Conservation (phyloP, 352 stramenopile species). For the Phytophthora cryptogea region DNA sequence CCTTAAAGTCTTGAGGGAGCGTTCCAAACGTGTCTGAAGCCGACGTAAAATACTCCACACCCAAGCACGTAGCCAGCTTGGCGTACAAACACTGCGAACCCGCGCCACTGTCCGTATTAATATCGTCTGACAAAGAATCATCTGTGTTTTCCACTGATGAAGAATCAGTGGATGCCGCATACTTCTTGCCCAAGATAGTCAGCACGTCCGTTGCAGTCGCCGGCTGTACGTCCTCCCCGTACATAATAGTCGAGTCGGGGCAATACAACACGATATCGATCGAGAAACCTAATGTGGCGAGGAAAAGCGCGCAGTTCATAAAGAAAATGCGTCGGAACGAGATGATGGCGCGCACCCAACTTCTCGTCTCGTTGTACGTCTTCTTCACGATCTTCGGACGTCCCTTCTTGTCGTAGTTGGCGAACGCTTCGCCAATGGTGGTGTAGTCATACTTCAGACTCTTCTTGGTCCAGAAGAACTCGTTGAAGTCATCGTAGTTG, state of each 20-base stretch:
- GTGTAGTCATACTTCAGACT: constrained; percentile 73
- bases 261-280: constrained; percentile 81
- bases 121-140: constrained; percentile 32
- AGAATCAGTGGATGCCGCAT: constrained; percentile 34
- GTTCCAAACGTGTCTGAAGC: constrained; percentile 56
- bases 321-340: constrained; percentile 87
- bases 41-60: constrained; percentile 50
- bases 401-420: constrained; percentile 77
- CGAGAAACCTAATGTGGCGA: constrained; percentile 65
- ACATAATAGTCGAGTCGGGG: constrained; percentile 78
- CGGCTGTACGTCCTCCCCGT: constrained; percentile 60
- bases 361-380: constrained; percentile 77
- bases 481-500: constrained; percentile 90
- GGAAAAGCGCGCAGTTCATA: constrained; percentile 78
- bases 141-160: constrained; percentile 32
- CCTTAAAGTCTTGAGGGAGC: constrained; percentile 74
- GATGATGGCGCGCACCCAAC: constrained; percentile 70
- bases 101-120: constrained; percentile 27
- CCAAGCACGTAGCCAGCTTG: constrained; percentile 74
- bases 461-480: constrained; percentile 90
- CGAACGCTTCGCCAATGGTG: constrained; percentile 71
- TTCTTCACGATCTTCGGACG: constrained; percentile 83
- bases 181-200: constrained; percentile 67
- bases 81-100: constrained; percentile 62
- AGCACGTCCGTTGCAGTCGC: constrained; percentile 23